These are phyloP conservation scores for Lasiodiplodia theobromae DNA, from an alignment of 2,329 filamentous ascomycete species.

Conservation along the genomic window DNA sequence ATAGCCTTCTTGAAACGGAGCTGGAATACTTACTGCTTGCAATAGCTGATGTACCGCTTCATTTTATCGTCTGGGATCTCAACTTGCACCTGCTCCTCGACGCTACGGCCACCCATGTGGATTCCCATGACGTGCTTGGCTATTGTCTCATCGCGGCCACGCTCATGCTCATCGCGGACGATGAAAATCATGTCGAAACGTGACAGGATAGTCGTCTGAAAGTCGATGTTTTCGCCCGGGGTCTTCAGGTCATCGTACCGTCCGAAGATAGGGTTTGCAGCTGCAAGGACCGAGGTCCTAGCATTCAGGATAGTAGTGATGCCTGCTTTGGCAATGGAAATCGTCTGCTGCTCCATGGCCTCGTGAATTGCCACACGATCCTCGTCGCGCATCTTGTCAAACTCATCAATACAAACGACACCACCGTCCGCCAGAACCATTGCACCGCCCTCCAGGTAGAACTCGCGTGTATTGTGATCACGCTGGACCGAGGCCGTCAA, in stretches of 20 bases:
- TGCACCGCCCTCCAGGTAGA: constrained; percentile 95
- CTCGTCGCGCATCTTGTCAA: constrained; percentile 99
- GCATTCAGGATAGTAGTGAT: constrained; percentile 99
- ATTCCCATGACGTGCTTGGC: constrained; percentile 97
- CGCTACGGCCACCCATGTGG: constrained; percentile 87
- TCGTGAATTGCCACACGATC: constrained; percentile 98
- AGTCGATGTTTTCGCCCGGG: constrained; percentile 98
- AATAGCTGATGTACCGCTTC: constrained; percentile 96
- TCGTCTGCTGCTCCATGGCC: constrained; percentile 99
- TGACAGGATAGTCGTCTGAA: constrained; percentile 96
- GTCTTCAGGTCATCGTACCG: constrained; percentile 98
- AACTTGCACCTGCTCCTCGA: constrained; percentile 82
- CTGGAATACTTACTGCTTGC: constrained; percentile 77
- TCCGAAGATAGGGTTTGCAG: constrained; percentile 96
- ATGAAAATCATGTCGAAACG: constrained; percentile 99
- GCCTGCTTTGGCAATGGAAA: constrained; percentile 97
- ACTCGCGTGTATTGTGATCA: constrained; percentile 94
- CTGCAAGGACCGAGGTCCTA: constrained; percentile 90
- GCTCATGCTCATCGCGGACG: constrained; percentile 91
- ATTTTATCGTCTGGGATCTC: constrained; percentile 96
- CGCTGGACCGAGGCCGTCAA: constrained; percentile 94
- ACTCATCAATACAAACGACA: constrained; percentile 94
- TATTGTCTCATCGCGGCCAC: constrained; percentile 88
- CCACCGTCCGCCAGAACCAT: constrained; percentile 94
- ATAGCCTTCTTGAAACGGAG: not conserved